These are phyloP conservation scores for Talaromyces sp. DNA, from an alignment of 2,329 filamentous ascomycete genomes.

Conservation along the genomic window DNA sequence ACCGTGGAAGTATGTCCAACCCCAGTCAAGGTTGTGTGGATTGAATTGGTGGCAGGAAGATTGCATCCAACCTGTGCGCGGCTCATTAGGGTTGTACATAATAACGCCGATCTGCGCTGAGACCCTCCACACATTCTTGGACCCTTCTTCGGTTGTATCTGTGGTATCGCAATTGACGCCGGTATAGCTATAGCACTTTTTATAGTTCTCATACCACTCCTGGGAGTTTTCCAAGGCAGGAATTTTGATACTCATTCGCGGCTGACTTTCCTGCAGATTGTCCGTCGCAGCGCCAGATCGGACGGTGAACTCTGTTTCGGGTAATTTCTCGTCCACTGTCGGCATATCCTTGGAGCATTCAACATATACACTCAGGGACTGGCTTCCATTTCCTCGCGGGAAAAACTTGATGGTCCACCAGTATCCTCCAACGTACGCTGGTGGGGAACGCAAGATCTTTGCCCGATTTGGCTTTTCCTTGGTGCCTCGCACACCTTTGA, in stretches of 20 bases:
- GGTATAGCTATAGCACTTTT: constrained; percentile 21
- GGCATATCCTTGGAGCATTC: constrained; percentile 53
- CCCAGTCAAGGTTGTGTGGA: constrained; percentile 55
- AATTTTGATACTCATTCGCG: constrained; percentile 31
- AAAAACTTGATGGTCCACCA: constrained; percentile 65
- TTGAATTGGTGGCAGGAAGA: constrained; percentile 57
- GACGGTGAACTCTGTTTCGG: constrained; percentile 38
- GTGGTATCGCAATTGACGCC: constrained; percentile 12
- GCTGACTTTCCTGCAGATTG: constrained; percentile 26
- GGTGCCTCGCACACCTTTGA: constrained; percentile 57
- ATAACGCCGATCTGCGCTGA: constrained; percentile 59
- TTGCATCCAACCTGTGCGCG: constrained; percentile 53
- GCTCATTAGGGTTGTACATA: constrained; percentile 59
- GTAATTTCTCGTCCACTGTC: constrained; percentile 30
- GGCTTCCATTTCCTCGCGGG: constrained; percentile 55
- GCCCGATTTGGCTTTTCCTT: constrained; percentile 55
- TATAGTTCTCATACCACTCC: constrained; percentile 30
- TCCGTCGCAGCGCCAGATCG: constrained; percentile 35
- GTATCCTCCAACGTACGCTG: constrained; percentile 53
- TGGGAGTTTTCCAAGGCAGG: constrained; percentile 24
- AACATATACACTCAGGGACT: constrained; percentile 56
- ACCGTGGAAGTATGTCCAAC: constrained; percentile 58
- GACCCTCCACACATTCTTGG: constrained; percentile 37
- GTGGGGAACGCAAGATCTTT: constrained; percentile 54
- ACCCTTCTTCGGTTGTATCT: constrained; percentile 5